Percentiles rank a stretch among this genome's conserved stretches.
phyloP scores from a whole-genome alignment of 768 basidiomycete genomes.

The Pholiota conissans region DNA sequence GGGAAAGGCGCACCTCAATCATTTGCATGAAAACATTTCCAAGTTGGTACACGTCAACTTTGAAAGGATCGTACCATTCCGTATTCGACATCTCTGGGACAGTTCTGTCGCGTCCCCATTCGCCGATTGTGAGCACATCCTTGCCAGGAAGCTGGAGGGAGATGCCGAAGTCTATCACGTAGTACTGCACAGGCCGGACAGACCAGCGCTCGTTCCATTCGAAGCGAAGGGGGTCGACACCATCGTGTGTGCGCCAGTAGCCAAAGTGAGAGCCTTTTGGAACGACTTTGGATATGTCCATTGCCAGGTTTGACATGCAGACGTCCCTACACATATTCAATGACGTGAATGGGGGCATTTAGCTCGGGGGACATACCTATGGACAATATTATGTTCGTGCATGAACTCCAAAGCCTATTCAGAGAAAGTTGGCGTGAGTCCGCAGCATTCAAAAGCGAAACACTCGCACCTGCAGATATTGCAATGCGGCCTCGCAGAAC shows the following conservation, averaged over 20 bases:
- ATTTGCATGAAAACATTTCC: not conserved
- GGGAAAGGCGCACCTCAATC: not conserved
- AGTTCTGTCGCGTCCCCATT: not conserved
- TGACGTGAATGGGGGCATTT: not conserved
- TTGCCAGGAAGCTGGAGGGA: not conserved
- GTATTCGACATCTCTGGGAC: not conserved
- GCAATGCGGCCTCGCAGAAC: conserved; percentile 19
- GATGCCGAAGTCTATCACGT: not conserved
- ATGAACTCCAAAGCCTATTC: not conserved
- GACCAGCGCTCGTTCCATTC: not conserved
- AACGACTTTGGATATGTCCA: conserved; percentile 11
- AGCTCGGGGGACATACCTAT: not conserved
- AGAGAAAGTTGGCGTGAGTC: not conserved
- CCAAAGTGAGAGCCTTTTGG: not conserved
- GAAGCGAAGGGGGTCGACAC: not conserved
- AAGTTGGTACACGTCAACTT: not conserved
- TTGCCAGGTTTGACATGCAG: conserved; percentile 19
- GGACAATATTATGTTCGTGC: not conserved
- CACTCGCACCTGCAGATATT: conserved; percentile 18
- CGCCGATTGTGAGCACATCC: not conserved
- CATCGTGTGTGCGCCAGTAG: not conserved
- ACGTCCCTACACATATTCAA: conserved; percentile 15
- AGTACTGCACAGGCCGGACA: not conserved
- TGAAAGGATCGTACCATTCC: not conserved
- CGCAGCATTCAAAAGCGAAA: not conserved